Conservation (phyloP, 2,329 filamentous ascomycete genomes). For the Colletotrichum orbiculare region DNA sequence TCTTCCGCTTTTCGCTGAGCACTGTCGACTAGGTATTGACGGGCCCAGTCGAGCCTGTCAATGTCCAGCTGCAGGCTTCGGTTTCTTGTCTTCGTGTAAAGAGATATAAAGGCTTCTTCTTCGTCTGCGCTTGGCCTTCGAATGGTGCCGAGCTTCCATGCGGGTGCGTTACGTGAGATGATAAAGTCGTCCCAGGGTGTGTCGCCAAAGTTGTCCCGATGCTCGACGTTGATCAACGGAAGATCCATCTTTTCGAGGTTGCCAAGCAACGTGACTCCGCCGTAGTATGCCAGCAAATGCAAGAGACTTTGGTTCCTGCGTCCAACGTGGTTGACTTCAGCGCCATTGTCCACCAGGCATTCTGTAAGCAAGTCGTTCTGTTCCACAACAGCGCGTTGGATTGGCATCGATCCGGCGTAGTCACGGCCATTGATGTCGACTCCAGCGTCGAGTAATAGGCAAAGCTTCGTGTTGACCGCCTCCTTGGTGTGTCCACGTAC, state of each 20-base stretch:
- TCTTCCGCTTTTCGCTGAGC: background rate
- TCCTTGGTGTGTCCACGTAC: background rate
- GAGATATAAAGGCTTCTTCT: fast-evolving
- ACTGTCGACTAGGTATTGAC: background rate
- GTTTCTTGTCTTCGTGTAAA: background rate
- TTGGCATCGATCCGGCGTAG: fast-evolving
- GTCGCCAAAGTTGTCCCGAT: fast-evolving
- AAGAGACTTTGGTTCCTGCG: fast-evolving
- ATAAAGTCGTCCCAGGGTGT: conserved; percentile 1
- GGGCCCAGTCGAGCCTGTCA: background rate
- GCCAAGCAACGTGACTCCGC: fast-evolving
- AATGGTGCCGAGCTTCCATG: fast-evolving
- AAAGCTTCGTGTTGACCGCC: fast-evolving
- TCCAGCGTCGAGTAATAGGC: background rate
- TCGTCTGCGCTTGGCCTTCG: background rate
- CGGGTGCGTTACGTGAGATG: fast-evolving
- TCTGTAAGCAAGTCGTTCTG: fast-evolving
- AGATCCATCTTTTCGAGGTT: background rate
- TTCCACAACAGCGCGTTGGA: fast-evolving
- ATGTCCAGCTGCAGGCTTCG: conserved; percentile 4
- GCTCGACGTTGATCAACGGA: background rate
- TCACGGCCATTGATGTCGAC: background rate
- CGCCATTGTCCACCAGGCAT: background rate
- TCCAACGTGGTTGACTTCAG: fast-evolving
- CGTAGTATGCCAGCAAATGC: fast-evolving